Percentiles rank a stretch among this genome's conserved stretches.
Conservation (phyloP, 495 filamentous ascomycete species). For the Aspergillus biplanus region DNA sequence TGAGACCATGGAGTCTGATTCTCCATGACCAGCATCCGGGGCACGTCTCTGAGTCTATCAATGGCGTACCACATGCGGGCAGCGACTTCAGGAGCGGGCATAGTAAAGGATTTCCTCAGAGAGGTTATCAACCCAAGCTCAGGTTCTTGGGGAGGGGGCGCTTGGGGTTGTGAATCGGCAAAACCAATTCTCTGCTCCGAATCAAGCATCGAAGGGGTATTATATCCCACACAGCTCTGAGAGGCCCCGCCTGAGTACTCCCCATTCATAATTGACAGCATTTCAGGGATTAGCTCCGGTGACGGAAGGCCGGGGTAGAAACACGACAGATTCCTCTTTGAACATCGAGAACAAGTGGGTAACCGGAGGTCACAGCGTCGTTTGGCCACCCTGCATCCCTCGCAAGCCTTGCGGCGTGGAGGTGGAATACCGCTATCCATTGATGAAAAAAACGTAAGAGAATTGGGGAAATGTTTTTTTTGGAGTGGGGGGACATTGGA, state of each 20-base stretch:
- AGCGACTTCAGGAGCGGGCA: slow-evolving; percentile 30
- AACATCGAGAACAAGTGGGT: slow-evolving; percentile 54
- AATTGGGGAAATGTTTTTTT: neutral
- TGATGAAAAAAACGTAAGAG: slow-evolving; percentile 7
- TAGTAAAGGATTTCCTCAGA: slow-evolving; percentile 10
- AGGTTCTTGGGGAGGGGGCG: neutral
- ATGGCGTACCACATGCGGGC: slow-evolving; percentile 50
- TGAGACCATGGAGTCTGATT: slow-evolving; percentile 56
- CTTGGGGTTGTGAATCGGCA: neutral
- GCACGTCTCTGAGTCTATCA: slow-evolving; percentile 41
- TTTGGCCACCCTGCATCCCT: slow-evolving; percentile 56
- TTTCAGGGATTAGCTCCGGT: slow-evolving; percentile 12
- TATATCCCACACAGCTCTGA: neutral
- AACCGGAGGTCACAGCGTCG: slow-evolving; percentile 53
- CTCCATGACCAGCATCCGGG: slow-evolving; percentile 50
- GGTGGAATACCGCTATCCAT: slow-evolving; percentile 31
- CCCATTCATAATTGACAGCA: slow-evolving; percentile 10
- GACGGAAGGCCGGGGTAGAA: slow-evolving; percentile 39
- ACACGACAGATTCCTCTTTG: slow-evolving; percentile 44
- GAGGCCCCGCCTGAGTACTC: neutral
- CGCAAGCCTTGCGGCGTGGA: slow-evolving; percentile 55
- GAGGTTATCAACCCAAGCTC: slow-evolving; percentile 13
- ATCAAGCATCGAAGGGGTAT: neutral
- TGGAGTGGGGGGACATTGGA: neutral
- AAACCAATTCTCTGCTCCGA: neutral